These are phyloP conservation scores for Lactarius hengduanensis DNA, from an alignment of 768 basidiomycete species.

Conservation along the genomic window DNA sequence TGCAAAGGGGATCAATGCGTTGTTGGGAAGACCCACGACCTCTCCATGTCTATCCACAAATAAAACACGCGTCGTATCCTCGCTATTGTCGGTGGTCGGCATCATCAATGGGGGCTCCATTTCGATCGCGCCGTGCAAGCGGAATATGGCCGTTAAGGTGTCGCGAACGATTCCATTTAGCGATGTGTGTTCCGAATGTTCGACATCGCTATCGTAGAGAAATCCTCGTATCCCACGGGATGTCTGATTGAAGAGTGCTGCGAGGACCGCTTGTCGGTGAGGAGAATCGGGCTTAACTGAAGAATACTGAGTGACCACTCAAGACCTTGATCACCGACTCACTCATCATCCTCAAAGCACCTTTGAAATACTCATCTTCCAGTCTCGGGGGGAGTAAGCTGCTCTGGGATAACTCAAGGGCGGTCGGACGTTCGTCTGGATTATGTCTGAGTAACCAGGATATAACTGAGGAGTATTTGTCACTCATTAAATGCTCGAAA, in stretches of 20 bases:
- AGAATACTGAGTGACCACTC: not conserved
- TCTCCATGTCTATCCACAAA: slow-evolving; percentile 83
- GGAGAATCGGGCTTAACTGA: slow-evolving; percentile 77
- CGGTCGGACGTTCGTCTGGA: slow-evolving; percentile 72
- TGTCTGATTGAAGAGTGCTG: slow-evolving; percentile 74
- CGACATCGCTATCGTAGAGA: slow-evolving; percentile 71
- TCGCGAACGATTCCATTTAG: slow-evolving; percentile 77
- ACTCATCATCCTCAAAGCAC: slow-evolving; percentile 76
- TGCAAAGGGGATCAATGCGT: slow-evolving; percentile 76
- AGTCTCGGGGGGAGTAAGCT: slow-evolving; percentile 69
- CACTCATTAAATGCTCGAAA: not conserved
- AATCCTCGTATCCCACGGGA: slow-evolving; percentile 62
- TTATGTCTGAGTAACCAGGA: slow-evolving; percentile 80
- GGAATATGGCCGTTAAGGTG: slow-evolving; percentile 72
- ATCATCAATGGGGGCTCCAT: slow-evolving; percentile 84
- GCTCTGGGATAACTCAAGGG: slow-evolving; percentile 80
- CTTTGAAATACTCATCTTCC: slow-evolving; percentile 85
- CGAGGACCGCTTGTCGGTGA: slow-evolving; percentile 75
- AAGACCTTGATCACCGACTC: slow-evolving; percentile 30
- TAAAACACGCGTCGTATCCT: slow-evolving; percentile 63
- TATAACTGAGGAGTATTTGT: slow-evolving; percentile 54
- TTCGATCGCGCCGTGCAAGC: slow-evolving; percentile 87
- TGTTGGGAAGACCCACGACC: slow-evolving; percentile 68
- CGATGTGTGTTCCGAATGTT: slow-evolving; percentile 65
- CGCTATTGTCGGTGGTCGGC: slow-evolving; percentile 61